phyloP scores from a whole-genome alignment of 768 basidiomycete genomes.

The Omphalotus guepiniiformis region DNA sequence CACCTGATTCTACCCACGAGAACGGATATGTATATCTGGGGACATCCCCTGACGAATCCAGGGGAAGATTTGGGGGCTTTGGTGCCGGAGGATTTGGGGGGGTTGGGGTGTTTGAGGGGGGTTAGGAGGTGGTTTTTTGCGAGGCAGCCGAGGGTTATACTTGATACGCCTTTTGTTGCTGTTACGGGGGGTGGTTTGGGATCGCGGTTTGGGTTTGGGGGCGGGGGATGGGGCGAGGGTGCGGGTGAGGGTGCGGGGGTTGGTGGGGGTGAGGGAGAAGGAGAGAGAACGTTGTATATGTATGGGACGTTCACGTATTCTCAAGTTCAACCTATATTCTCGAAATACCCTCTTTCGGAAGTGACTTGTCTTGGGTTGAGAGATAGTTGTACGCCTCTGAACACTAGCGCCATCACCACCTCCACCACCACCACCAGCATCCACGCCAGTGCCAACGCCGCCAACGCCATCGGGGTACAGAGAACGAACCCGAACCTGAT shows the following conservation, averaged over 20 bases:
- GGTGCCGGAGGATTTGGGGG: constrained; percentile 3
- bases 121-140: constrained; percentile 5
- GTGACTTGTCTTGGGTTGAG: constrained; percentile 4
- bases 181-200: too few species aligned
- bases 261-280: background rate
- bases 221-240: too few species aligned
- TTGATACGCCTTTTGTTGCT: constrained; percentile 7
- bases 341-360: constrained; percentile 1
- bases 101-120: background rate
- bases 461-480: too few species aligned
- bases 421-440: background rate
- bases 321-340: constrained; percentile 1
- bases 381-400: constrained; percentile 2
- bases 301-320: constrained; percentile 6
- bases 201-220: too few species aligned
- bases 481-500: too few species aligned
- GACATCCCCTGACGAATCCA: constrained; percentile 1
- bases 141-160: constrained; percentile 1
- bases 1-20: constrained; percentile 14
- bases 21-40: constrained; percentile 18
- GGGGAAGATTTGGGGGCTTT: background rate
- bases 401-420: too few species aligned
- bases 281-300: constrained; percentile 4
- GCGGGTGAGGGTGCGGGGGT: too few species aligned
- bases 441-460: background rate